phyloP scores from a whole-genome alignment of 208 protist genomes.

The Crithidia bombi region DNA sequence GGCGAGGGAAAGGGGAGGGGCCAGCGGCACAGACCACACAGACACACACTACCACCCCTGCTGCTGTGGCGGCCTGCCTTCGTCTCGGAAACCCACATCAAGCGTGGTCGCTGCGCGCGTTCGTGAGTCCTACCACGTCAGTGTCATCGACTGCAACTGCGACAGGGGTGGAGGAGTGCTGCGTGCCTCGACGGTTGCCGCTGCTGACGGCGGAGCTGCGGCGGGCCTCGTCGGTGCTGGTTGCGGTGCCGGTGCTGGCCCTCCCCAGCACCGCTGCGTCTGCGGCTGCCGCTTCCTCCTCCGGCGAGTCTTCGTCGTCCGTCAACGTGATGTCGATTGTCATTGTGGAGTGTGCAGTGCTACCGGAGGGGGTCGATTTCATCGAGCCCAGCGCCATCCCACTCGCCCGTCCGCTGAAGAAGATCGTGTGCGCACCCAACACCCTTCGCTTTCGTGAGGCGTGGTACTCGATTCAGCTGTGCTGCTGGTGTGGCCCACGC shows the following conservation, averaged over 20 bases:
- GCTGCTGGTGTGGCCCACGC: conserved; percentile 45
- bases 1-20: background rate
- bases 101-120: background rate
- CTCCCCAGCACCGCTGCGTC: conserved; percentile 9
- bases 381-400: conserved; percentile 24
- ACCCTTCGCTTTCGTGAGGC: conserved; percentile 65
- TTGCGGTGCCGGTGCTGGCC: conserved; percentile 24
- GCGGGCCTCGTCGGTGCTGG: conserved; percentile 16
- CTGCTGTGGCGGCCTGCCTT: conserved; percentile 26
- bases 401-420: conserved; percentile 18
- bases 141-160: background rate
- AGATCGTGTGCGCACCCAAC: conserved; percentile 43
- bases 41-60: too few species aligned
- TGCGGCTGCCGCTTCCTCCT: background rate
- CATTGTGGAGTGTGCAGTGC: conserved; percentile 35
- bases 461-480: conserved; percentile 56
- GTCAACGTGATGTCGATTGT: conserved; percentile 16
- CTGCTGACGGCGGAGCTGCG: conserved; percentile 11
- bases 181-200: conserved; percentile 28
- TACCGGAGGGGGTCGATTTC: conserved; percentile 33
- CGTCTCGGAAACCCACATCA: conserved; percentile 19
- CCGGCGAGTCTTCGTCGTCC: background rate
- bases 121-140: background rate
- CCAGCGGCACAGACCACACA: too few species aligned
- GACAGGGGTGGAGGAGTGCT: background rate